These are phyloP conservation scores for Ulvella scutata DNA, from an alignment of 139 green algal genomes.

Conservation along the genomic window DNA sequence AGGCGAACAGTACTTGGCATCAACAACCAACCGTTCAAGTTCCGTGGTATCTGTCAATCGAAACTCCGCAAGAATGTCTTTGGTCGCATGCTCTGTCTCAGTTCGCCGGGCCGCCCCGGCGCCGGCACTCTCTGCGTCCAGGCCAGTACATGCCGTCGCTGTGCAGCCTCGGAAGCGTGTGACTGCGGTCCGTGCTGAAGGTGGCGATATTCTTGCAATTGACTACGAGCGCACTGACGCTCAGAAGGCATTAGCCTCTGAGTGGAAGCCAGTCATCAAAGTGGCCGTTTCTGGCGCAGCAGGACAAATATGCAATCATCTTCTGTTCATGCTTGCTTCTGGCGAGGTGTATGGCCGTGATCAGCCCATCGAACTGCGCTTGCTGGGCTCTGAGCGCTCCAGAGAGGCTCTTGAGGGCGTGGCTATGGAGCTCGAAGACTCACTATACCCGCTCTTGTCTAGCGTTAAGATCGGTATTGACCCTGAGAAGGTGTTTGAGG, in stretches of 20 bases:
- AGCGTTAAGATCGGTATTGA: slow-evolving; percentile 67
- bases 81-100: too few relatives aligned
- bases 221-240: slow-evolving; percentile 11
- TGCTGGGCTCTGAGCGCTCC: slow-evolving; percentile 63
- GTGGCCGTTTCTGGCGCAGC: slow-evolving; percentile 68
- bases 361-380: slow-evolving; percentile 68
- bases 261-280: slow-evolving; percentile 59
- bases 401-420: slow-evolving; percentile 75
- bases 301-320: slow-evolving; percentile 82
- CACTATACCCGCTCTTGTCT: slow-evolving; percentile 76
- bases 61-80: too few relatives aligned
- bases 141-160: not conserved
- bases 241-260: slow-evolving; percentile 30
- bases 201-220: not conserved
- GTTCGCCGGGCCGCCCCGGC: too few relatives aligned
- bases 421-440: slow-evolving; percentile 92
- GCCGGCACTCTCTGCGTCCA: not conserved
- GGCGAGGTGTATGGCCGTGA: slow-evolving; percentile 71
- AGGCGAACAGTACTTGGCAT: too few relatives aligned
- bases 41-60: too few relatives aligned
- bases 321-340: slow-evolving; percentile 77
- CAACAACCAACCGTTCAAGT: too few relatives aligned
- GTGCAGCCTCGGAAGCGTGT: not conserved
- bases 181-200: not conserved
- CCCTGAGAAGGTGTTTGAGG: slow-evolving; percentile 53